Percentiles rank a stretch among this genome's conserved stretches.
phyloP scores from a whole-genome alignment of 2,329 filamentous ascomycete species.

The Pseudocercospora eumusae region DNA sequence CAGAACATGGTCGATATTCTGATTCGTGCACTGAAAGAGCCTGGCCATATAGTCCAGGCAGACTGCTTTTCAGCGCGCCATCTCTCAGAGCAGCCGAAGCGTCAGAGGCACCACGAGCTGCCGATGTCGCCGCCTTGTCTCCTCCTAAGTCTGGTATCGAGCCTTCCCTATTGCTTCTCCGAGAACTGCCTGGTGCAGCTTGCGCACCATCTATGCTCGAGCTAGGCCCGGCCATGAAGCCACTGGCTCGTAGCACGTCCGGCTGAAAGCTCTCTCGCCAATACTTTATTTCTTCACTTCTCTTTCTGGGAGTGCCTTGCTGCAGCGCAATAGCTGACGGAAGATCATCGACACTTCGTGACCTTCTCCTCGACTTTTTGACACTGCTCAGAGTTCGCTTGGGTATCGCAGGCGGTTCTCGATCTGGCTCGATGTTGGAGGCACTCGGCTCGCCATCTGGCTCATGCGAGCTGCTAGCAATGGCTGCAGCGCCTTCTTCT shows the following conservation, averaged over 20 bases:
- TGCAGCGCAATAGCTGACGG: constrained; percentile 20
- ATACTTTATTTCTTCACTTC: constrained; percentile 41
- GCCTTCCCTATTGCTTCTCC: background rate
- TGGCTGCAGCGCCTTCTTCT: constrained; percentile 29
- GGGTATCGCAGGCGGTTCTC: constrained; percentile 13
- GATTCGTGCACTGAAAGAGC: constrained; percentile 19
- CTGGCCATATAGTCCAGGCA: constrained; percentile 14
- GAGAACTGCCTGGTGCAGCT: background rate
- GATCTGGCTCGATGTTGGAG: constrained; percentile 7
- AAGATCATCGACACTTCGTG: constrained; percentile 41
- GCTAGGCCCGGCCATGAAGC: constrained; percentile 25
- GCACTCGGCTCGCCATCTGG: background rate
- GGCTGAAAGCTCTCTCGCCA: constrained; percentile 40
- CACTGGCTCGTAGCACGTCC: constrained; percentile 35
- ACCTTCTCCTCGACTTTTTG: constrained; percentile 37
- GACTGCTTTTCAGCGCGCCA: constrained; percentile 24
- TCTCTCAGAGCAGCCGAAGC: constrained; percentile 12
- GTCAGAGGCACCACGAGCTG: constrained; percentile 1
- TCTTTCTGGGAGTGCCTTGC: constrained; percentile 33
- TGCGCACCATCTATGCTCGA: constrained; percentile 16
- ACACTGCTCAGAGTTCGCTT: constrained; percentile 17
- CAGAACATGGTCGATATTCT: constrained; percentile 21
- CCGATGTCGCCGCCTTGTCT: constrained; percentile 5
- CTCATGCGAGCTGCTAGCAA: constrained; percentile 14
- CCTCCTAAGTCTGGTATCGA: constrained; percentile 5